Evolutionary conservation across 805 yeast genomes (phyloP), one percentile per base, ranked within the genome.

Genomic region (fission yeast (Schizosaccharomyces pombe)): DNA sequence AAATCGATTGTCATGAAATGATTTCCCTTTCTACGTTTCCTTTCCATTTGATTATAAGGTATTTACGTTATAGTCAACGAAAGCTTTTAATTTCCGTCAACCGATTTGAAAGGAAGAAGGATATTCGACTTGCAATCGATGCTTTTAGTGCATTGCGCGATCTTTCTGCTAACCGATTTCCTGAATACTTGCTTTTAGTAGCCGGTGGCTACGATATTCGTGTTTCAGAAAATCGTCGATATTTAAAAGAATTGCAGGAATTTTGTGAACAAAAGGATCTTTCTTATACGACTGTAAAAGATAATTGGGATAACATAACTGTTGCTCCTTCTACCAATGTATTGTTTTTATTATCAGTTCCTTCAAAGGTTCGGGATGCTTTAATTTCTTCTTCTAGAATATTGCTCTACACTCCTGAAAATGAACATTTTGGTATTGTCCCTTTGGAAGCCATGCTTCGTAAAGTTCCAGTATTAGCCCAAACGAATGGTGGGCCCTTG

Each of bases 351-450:
- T 94, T 95, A 0, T 85, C 95, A 0, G 76, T 89, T 6, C 73
- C 82, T 43, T 72, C 85, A 1, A 63, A 72, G 1, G 64, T 82
- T 57, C 85, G 85, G 66, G 78, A 72, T 63, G 68, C 73, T 1
- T 71, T 91, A 29, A 68, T 91, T 33, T 64, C 72, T 39, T 65
- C 70, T 8, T 72, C 87, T 1, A 72, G 74, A 52, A 60, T 82
- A 55, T 70, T 91, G 24, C 67, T 87, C 49, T 91, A 91, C 63
- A 91, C 99, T 0, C 98, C 99, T 2, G 72, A 82, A 0, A 75
- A 75, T 61, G 98, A 91, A 65, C 99, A 91, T 68, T 91, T 91
- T 64, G 99, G 99, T 12, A 91, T 91, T 58, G 99, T 91, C 8
- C 99, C 99, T 1, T 72, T 91, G 14, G 98, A 91, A 64, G 87